phyloP scores from a whole-genome alignment of 2,329 filamentous ascomycete genomes.

The Calcarisporium arbuscula region DNA sequence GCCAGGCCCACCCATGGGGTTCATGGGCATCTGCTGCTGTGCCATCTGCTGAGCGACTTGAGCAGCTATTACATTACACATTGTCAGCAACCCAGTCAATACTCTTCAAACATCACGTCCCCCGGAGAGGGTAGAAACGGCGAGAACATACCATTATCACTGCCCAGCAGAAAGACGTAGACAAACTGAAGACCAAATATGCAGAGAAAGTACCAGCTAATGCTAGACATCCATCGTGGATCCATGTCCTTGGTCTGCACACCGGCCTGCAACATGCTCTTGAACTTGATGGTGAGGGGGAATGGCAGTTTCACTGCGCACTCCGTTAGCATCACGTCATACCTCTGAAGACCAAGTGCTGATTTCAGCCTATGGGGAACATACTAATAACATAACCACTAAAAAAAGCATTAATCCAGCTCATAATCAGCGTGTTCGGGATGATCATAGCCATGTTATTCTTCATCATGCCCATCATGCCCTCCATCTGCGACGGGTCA shows the following conservation, averaged over 20 bases:
- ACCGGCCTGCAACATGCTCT: conserved; percentile 97
- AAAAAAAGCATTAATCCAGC: conserved; percentile 99
- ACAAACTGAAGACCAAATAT: conserved; percentile 95
- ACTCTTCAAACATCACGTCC: no score
- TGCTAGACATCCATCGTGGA: conserved; percentile 95
- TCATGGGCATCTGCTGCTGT: conserved; percentile 44
- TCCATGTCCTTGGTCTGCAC: conserved; percentile 95
- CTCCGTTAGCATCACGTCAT: conserved; percentile 13
- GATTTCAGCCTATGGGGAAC: conserved; percentile 8
- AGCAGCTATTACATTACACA: conserved; percentile 61
- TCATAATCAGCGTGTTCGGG: conserved; percentile 97
- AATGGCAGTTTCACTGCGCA: conserved; percentile 84
- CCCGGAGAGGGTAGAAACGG: not conserved
- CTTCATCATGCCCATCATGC: conserved; percentile 99
- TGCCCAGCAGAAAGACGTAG: conserved; percentile 93
- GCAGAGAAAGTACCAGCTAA: conserved; percentile 98
- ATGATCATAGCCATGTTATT: conserved; percentile 99
- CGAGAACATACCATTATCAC: conserved; percentile 76
- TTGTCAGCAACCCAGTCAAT: no score
- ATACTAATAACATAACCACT: conserved; percentile 94
- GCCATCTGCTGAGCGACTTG: conserved; percentile 90
- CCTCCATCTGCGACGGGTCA: conserved; percentile 95
- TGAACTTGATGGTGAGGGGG: conserved; percentile 96
- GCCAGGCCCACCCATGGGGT: conserved; percentile 75
- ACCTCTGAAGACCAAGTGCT: no score